Conservation (phyloP, 2,329 filamentous ascomycete species). For the Aspergillus ibericus region DNA sequence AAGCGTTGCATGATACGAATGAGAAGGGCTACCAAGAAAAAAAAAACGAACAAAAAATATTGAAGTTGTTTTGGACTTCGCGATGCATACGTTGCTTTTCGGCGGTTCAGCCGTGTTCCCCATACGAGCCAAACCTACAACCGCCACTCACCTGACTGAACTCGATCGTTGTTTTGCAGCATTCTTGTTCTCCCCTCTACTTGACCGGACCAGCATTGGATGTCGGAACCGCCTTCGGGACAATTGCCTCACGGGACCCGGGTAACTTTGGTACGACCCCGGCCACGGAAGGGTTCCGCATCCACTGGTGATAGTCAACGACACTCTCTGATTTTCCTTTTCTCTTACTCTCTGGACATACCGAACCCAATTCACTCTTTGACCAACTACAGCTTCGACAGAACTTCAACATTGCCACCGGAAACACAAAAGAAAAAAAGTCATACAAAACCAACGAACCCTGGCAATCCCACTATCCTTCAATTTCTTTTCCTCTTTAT, state of each 20-base stretch:
- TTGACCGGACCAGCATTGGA: slow-evolving; percentile 3
- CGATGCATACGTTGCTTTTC: not conserved
- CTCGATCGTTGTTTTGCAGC: not conserved
- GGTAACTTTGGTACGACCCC: not conserved
- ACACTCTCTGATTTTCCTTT: slow-evolving; percentile 19
- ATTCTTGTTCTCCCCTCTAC: not conserved
- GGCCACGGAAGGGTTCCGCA: not conserved
- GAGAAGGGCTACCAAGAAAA: not conserved
- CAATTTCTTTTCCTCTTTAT: slow-evolving; percentile 10
- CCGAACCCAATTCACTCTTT: slow-evolving; percentile 11
- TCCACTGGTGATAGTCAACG: slow-evolving; percentile 10
- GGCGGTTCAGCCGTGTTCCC: not conserved
- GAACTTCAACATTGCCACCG: not conserved
- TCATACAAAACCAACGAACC: slow-evolving; percentile 3
- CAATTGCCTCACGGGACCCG: not conserved
- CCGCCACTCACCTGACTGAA: slow-evolving; percentile 2
- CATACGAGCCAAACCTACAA: not conserved
- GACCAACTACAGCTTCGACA: slow-evolving; percentile 2
- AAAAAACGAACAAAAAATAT: not conserved
- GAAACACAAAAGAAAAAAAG: not conserved
- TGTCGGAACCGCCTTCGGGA: not conserved
- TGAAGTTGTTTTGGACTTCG: not conserved
- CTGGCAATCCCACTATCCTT: not conserved
- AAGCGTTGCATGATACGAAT: not conserved
- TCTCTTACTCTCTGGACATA: slow-evolving; percentile 11